Percentiles rank a stretch among this genome's conserved stretches.
Evolutionary conservation across 257 asterid genomes (phyloP).

Genomic region (Marsdenia floribunda): DNA sequence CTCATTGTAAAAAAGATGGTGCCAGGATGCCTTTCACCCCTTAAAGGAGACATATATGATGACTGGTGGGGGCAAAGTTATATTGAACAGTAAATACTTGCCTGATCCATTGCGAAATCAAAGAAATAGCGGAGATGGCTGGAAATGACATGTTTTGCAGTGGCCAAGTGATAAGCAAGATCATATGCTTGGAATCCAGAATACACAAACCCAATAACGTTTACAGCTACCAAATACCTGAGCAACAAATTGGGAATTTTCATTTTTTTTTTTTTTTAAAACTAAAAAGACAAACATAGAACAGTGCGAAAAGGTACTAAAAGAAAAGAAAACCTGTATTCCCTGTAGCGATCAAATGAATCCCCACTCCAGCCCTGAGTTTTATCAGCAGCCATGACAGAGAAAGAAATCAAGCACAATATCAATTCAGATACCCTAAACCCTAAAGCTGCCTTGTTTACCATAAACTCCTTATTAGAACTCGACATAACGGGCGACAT

Average conservation of each 20-base stretch:
- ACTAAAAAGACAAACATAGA: neutral
- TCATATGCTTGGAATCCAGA: conserved; percentile 60
- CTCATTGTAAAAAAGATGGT: neutral
- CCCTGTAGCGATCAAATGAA: conserved; percentile 81
- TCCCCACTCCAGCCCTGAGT: conserved; percentile 98
- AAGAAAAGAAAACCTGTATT: conserved; percentile 48
- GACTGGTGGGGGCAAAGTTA: too few relatives aligned
- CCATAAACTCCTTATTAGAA: conserved; percentile 37
- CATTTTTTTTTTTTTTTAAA: too few relatives aligned
- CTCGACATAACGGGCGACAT: conserved; percentile 32
- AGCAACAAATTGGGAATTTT: neutral
- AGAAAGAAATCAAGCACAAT: conserved; percentile 66
- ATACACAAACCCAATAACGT: conserved; percentile 68
- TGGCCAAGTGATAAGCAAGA: conserved; percentile 49
- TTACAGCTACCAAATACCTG: conserved; percentile 69
- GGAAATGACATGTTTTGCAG: conserved; percentile 52
- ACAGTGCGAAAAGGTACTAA: neutral
- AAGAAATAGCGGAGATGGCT: conserved; percentile 50
- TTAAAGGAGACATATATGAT: too few relatives aligned
- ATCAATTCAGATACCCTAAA: conserved; percentile 61
- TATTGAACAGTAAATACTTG: conserved; percentile 23
- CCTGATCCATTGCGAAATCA: conserved; percentile 82
- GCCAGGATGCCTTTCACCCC: neutral
- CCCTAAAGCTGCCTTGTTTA: conserved; percentile 50
- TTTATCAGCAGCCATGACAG: conserved; percentile 92